Base-by-base conservation (phyloP, 352 stramenopile species). In the Pythium rishiriense region DNA sequence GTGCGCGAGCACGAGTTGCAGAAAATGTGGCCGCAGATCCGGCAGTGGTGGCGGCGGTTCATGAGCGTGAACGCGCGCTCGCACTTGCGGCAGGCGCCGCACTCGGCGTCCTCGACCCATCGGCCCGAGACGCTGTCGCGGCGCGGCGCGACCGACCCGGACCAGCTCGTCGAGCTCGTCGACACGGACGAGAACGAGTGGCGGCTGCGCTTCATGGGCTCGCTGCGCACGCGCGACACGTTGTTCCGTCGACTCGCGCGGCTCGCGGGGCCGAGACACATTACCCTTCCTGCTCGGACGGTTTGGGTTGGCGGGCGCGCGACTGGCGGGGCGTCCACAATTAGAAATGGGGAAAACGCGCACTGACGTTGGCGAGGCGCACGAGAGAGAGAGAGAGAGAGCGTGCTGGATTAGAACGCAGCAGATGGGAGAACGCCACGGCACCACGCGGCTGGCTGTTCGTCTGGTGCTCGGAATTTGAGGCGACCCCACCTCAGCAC, bases 11-110 rank as follows among this genome's bases (percentile, higher is more conserved):
- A 94, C 29, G 79, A 70, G 68, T 89, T 79, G 62, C 85, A 94
- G 71, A 94, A 94, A 50, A 94, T 89, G 66, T 92, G 67, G 31
- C 85, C 85, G 51, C 85, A 94, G 49, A 91, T 83, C 54, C 85
- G 85, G 70, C 85, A 94, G 74, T 94, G 85, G 63, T 94, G 85
- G 26, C 85, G 81, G 3, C 85, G 81, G 69, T 90, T 88, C 43
- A 90, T 76, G 26, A 94, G 70, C 52, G 85, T 87, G 57, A 94
- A 94, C 7, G 25, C 52, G 29, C 79, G 76, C 64, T 84, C 78
- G 67, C 85, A 94, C 68, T 91, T 89, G 63, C 59, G 66, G 69
- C 85, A 94, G 15, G 55, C 76, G 28, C 71, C 69, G 61, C 69
- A 75, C 21, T 75, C 73, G 28, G 66, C 63, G 58, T 93, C 85